Base-by-base conservation (phyloP, 805 yeast species). In the Ogataea saltuana region DNA sequence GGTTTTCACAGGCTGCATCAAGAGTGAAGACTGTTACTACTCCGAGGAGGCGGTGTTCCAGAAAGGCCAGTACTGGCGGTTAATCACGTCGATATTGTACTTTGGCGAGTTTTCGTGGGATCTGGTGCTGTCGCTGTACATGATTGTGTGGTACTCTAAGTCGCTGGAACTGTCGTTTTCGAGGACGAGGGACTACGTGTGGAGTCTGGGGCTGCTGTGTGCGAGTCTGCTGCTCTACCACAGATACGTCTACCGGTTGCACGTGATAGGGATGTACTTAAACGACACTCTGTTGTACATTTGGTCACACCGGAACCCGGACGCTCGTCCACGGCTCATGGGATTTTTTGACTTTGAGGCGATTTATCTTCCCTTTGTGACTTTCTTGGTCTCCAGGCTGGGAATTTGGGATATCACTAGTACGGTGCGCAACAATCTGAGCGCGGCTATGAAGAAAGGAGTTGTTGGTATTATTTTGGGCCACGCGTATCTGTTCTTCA, bases 291-390 rank as follows among this genome's bases (percentile, higher is more conserved):
- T 78, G 32, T 53, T 70, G 7, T 78, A 73, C 49, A 59, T 78
- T 21, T 70, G 78, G 71, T 67, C 80, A 3, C 63, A 78, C 21
- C 67, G 71, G 15, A 66, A 70, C 44, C 76, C 78, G 3, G 66
- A 67, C 26, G 61, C 63, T 12, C 61, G 64, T 26, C 50, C 76
- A 15, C 53, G 67, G 4, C 47, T 75, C 22, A 51, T 75, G 46
- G 73, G 78, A 6, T 36, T 78, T 4, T 49, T 69, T 34, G 61
- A 53, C n/a, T 56, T 76, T 30, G 57, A 62, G 18, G 70, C 76
- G 2, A 65, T 71, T 21, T 74, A 75, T 50, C 45, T 71, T 17
- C 79, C 80, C 2, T 66, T 71, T 62, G 60, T 69, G 21, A 56
- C 59, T 13, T 48, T 66, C 11, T 49, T 56, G 16, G 46, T 56